phyloP scores from a whole-genome alignment of 176 grass and related monocot genomes.

The Oryza glumipatula region DNA sequence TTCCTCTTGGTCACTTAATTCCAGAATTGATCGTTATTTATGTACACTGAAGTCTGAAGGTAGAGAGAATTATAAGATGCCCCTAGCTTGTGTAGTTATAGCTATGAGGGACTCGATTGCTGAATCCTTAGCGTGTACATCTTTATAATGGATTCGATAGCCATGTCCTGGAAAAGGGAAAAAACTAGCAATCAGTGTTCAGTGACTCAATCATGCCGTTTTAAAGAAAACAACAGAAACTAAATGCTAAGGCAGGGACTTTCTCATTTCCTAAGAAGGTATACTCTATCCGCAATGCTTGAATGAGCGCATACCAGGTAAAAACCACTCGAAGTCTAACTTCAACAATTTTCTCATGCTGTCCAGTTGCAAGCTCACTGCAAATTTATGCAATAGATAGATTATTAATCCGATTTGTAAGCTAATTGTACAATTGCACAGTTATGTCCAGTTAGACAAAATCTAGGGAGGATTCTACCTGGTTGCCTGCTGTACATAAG shows the following conservation, averaged over 20 bases:
- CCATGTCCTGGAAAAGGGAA: constrained; percentile 44
- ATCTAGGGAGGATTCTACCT: constrained; percentile 42
- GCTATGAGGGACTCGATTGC: constrained; percentile 39
- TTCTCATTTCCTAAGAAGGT: background rate
- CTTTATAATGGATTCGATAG: constrained; percentile 43
- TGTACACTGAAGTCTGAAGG: background rate
- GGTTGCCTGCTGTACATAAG: constrained; percentile 75
- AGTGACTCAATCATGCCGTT: background rate
- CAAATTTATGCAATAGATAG: constrained; percentile 21
- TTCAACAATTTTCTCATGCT: constrained; percentile 72
- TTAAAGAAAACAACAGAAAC: background rate
- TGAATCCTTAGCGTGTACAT: constrained; percentile 50
- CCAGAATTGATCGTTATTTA: constrained; percentile 2
- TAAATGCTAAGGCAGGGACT: background rate
- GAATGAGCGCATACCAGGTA: constrained; percentile 58
- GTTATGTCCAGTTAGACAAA: constrained; percentile 15
- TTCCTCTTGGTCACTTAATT: constrained; percentile 5
- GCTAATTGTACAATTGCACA: background rate
- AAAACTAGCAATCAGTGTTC: background rate
- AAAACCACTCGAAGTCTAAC: constrained; percentile 61
- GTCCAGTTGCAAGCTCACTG: constrained; percentile 75
- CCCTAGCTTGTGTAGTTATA: constrained; percentile 31
- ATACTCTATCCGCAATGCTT: constrained; percentile 5
- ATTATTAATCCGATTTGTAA: constrained; percentile 7
- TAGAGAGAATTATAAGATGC: background rate